These are phyloP conservation scores for Sporothrix luriei DNA, from an alignment of 2,329 filamentous ascomycete species.

Conservation along the genomic window DNA sequence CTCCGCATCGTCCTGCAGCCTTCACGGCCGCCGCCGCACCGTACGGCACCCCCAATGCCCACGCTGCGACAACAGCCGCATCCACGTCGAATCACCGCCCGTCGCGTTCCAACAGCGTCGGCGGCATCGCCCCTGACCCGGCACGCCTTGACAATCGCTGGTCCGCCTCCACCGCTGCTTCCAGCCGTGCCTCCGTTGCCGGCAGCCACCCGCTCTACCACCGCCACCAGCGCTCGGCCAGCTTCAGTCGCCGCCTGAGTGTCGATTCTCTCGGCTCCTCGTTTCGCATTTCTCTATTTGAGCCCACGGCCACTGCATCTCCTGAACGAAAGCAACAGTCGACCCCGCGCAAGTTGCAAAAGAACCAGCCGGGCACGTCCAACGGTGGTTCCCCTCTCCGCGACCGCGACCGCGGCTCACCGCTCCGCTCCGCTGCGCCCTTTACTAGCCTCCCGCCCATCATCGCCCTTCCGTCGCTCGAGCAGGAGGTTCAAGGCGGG, in stretches of 20 bases:
- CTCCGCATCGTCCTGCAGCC: background rate
- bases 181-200: constrained; percentile 49
- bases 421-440: constrained; percentile 39
- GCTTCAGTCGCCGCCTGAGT: constrained; percentile 49
- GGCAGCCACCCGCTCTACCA: constrained; percentile 37
- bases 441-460: constrained; percentile 48
- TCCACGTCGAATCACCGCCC: constrained; percentile 36
- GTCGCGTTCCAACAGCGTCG: constrained; percentile 46
- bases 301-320: background rate
- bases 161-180: constrained; percentile 56
- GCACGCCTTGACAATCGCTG: constrained; percentile 55
- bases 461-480: constrained; percentile 47
- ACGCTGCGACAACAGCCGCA: constrained; percentile 16
- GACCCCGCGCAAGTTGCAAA: constrained; percentile 47
- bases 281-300: constrained; percentile 11
- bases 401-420: constrained; percentile 26
- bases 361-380: constrained; percentile 43
- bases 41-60: constrained; percentile 37
- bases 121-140: constrained; percentile 46
- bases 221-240: constrained; percentile 40
- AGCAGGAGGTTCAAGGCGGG: constrained; percentile 42
- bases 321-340: background rate
- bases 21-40: background rate
- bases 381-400: constrained; percentile 33
- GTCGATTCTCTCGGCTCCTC: constrained; percentile 47